Base-by-base conservation (phyloP, 495 filamentous ascomycete genomes). In the Talaromyces wortmannii region DNA sequence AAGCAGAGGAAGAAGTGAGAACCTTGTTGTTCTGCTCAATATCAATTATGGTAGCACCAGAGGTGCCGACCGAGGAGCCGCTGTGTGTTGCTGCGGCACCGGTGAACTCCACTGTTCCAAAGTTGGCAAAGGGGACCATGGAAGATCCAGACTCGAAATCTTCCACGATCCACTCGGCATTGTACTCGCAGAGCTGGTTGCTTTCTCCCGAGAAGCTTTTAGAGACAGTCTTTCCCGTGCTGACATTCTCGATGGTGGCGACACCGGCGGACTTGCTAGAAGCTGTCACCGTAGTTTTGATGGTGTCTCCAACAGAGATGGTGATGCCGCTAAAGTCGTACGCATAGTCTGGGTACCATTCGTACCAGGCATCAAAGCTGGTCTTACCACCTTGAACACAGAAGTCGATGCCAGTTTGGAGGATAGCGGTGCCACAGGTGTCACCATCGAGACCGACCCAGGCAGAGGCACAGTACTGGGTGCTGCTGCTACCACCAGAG, bases 81-180 rank as follows among this genome's bases (percentile, higher is more conserved):
- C 16, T 40, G 10, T 69, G 68, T 52, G 65, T 45, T 0, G 75
- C 70, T 40, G 71, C 67, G 5, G 66, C 71, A 36, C 73, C 75
- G 11, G 68, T 75, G 55, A 84, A 84, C 16, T 59, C 66, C 7
- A 84, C 70, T 2, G 62, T 66, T 43, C 73, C 73, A 59, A 83
- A 84, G 59, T 83, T 67, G 13, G 73, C 80, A 58, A 86, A 68
- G 6, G 73, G 69, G 1, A 85, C 81, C 57, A 78, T 66, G 4
- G 53, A 16, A 48, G 60, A 61, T 16, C 76, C 76, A 2, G 67
- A 60, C 55, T 78, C 70, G 57, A 80, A 85, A 55, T 85, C 83
- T 70, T 86, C 83, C 29, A 86, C 79, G 52, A 86, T 85, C 83
- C 82, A 86, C 55, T 86, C 83, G 15, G 79, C 83, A 57, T 86